phyloP scores from a whole-genome alignment of 2,329 filamentous ascomycete species.

The Ceratocystis huliohia region DNA sequence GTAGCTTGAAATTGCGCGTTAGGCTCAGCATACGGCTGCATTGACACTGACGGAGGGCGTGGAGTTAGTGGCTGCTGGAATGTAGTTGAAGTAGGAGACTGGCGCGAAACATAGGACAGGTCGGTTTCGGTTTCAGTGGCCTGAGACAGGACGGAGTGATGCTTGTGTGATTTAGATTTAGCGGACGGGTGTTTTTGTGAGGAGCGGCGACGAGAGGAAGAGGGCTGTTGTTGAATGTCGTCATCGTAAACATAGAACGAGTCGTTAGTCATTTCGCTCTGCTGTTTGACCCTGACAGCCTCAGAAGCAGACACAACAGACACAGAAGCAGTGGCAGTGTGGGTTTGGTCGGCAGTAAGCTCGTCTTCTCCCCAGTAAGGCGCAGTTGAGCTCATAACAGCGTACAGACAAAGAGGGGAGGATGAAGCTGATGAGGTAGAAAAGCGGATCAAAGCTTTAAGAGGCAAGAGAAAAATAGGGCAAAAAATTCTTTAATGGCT shows the following conservation, averaged over 20 bases:
- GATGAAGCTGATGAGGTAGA: not conserved
- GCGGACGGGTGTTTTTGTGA: not conserved
- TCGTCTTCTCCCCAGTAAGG: conserved; percentile 17
- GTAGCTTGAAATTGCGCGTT: not conserved
- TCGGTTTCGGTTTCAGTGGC: conserved; percentile 12
- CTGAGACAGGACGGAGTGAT: conserved; percentile 1
- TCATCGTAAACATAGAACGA: conserved; percentile 13
- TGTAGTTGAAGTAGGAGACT: conserved; percentile 19
- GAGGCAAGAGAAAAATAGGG: too few relatives aligned
- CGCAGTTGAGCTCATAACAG: conserved; percentile 16
- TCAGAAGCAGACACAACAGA: conserved; percentile 10
- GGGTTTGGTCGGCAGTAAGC: not conserved
- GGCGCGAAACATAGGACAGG: conserved; percentile 6
- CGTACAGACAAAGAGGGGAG: not conserved
- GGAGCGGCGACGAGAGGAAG: not conserved
- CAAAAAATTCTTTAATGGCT: too few relatives aligned
- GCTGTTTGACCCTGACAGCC: conserved; percentile 13
- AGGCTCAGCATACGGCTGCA: not conserved
- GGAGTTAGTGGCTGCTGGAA: conserved; percentile 19
- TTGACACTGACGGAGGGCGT: conserved; percentile 15
- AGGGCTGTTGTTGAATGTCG: conserved; percentile 10
- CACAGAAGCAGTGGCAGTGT: not conserved
- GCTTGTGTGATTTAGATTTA: not conserved
- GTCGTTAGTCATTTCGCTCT: conserved; percentile 20
- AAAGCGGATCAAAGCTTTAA: not conserved